Conservation (phyloP, 1,139 yeast genomes). For the Diutina sp. region DNA sequence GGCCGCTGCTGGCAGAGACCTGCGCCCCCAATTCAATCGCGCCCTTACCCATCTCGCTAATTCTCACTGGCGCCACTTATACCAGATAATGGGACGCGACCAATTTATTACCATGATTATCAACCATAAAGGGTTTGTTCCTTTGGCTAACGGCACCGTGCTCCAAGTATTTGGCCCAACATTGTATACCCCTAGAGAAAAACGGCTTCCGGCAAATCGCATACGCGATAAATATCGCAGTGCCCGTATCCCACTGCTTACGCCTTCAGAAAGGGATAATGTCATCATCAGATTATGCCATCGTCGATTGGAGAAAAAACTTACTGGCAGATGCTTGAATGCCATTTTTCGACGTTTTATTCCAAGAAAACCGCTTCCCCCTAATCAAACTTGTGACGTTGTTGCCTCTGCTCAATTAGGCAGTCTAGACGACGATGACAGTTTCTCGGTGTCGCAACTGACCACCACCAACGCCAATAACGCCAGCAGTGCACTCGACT, state of each 20-base stretch:
- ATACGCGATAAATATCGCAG: too few species aligned
- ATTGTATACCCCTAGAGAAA: too few species aligned
- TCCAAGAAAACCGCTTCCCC: not conserved
- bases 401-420: not conserved
- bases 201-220: too few species aligned
- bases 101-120: not conserved
- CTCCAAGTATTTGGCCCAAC: not conserved
- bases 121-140: not conserved
- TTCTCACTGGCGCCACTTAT: not conserved
- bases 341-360: not conserved
- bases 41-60: not conserved
- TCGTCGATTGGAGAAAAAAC: too few species aligned
- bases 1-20: not conserved
- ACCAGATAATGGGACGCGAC: not conserved
- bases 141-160: not conserved
- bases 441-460: not conserved
- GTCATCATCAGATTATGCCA: too few species aligned
- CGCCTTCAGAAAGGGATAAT: too few species aligned
- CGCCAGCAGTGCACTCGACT: not conserved
- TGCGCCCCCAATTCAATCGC: not conserved
- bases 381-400: not conserved
- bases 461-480: not conserved
- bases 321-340: not conserved
- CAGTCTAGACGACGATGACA: not conserved
- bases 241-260: too few species aligned